Conservation (phyloP, 108 stramenopile genomes). For the Aurantiochytrium sp. region DNA sequence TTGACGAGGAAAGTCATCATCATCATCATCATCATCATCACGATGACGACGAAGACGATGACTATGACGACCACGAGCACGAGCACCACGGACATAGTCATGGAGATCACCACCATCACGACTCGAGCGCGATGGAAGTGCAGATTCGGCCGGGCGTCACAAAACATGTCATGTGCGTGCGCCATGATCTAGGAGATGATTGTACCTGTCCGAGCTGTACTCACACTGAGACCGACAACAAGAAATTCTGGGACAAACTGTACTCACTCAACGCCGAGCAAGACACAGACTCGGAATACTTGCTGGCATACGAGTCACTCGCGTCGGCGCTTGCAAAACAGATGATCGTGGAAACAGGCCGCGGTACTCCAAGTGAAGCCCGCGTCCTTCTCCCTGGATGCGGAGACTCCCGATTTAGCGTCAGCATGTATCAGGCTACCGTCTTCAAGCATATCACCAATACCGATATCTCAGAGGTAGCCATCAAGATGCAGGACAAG, state of each 20-base stretch:
- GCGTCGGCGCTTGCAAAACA: neutral
- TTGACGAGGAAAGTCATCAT: neutral
- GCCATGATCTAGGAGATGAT: neutral
- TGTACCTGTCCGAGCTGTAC: neutral
- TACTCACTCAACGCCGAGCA: neutral
- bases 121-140: neutral
- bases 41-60: neutral
- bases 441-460: neutral
- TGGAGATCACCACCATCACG: neutral
- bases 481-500: neutral
- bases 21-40: neutral
- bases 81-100: neutral
- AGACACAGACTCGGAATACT: neutral
- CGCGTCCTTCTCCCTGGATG: neutral
- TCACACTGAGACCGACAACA: neutral
- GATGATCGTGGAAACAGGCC: too few relatives aligned
- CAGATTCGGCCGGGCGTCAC: neutral
- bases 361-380: neutral
- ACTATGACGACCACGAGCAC: neutral
- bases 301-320: neutral
- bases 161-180: neutral
- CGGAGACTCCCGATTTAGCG: neutral
- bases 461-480: neutral
- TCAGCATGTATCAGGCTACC: neutral
- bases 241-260: neutral